Conservation (phyloP, 2,329 filamentous ascomycete genomes). For the Eutypella sp. region DNA sequence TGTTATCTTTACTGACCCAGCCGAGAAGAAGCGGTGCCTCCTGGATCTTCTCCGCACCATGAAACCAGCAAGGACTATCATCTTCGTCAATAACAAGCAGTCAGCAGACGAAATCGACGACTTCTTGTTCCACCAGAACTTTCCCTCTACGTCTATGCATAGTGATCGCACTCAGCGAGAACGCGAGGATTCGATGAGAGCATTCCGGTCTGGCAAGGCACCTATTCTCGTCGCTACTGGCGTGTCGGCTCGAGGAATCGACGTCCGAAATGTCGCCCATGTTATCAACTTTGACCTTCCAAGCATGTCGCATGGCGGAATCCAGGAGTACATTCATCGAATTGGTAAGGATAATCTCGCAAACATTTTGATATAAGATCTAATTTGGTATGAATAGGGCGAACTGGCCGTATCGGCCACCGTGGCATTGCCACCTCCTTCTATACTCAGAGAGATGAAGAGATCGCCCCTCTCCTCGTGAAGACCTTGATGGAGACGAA, state of each 20-base stretch:
- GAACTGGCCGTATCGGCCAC: conserved; percentile 90
- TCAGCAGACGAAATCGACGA: conserved; percentile 83
- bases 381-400: conserved; percentile 47
- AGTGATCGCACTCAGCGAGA: conserved; percentile 81
- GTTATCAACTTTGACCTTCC: conserved; percentile 94
- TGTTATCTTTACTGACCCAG: conserved; percentile 61
- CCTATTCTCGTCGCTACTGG: conserved; percentile 86
- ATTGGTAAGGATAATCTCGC: conserved; percentile 61
- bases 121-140: conserved; percentile 70
- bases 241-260: conserved; percentile 81
- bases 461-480: conserved; percentile 67
- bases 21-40: conserved; percentile 65
- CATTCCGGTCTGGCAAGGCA: conserved; percentile 68
- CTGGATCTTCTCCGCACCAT: conserved; percentile 67
- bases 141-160: conserved; percentile 88
- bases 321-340: conserved; percentile 88
- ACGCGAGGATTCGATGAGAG: conserved; percentile 84
- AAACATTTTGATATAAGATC: conserved; percentile 1
- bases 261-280: conserved; percentile 80
- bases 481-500: conserved; percentile 77
- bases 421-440: conserved; percentile 83
- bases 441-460: conserved; percentile 72
- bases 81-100: conserved; percentile 83
- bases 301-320: conserved; percentile 69
- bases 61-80: conserved; percentile 71